Evolutionary conservation across 2,329 filamentous ascomycete species (phyloP).

Genomic region (Xylaria arbuscula): DNA sequence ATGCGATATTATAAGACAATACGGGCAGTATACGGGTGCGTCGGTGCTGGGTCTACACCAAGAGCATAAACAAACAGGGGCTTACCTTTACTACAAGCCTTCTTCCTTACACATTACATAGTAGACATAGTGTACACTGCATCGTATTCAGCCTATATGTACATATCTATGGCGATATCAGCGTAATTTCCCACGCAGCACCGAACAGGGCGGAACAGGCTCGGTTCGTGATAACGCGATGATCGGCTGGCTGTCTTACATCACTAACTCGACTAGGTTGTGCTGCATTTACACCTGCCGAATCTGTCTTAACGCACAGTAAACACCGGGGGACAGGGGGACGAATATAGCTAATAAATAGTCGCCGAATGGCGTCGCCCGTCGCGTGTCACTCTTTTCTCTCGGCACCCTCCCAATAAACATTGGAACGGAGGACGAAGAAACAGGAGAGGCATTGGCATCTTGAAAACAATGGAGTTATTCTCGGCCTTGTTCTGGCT

Average conservation of each 20-base stretch:
- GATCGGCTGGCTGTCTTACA: conserved; percentile 2
- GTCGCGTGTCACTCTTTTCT: conserved; percentile 1
- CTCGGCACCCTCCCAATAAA: conserved; percentile 15
- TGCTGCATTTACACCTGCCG: conserved; percentile 18
- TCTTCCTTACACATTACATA: too few relatives aligned
- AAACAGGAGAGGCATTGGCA: conserved; percentile 1
- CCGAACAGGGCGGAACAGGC: not conserved
- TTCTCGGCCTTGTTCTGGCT: conserved; percentile 29
- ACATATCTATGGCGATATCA: not conserved
- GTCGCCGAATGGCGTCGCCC: not conserved
- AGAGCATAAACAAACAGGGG: not conserved
- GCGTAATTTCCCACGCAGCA: conserved; percentile 9
- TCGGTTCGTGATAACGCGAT: not conserved
- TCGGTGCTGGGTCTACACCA: too few relatives aligned
- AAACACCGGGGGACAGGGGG: conserved; percentile 9
- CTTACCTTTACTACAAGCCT: not conserved
- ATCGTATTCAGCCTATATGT: not conserved
- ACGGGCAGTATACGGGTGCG: too few relatives aligned
- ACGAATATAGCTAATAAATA: conserved; percentile 27
- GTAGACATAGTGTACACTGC: too few relatives aligned
- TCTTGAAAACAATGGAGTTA: conserved; percentile 29
- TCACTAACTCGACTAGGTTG: conserved; percentile 1
- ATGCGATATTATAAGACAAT: not conserved
- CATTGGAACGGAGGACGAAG: not conserved
- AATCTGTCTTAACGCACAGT: conserved; percentile 21